Evolutionary conservation across 2,329 filamentous ascomycete species (phyloP).

Genomic region (Talaromyces marneffei): DNA sequence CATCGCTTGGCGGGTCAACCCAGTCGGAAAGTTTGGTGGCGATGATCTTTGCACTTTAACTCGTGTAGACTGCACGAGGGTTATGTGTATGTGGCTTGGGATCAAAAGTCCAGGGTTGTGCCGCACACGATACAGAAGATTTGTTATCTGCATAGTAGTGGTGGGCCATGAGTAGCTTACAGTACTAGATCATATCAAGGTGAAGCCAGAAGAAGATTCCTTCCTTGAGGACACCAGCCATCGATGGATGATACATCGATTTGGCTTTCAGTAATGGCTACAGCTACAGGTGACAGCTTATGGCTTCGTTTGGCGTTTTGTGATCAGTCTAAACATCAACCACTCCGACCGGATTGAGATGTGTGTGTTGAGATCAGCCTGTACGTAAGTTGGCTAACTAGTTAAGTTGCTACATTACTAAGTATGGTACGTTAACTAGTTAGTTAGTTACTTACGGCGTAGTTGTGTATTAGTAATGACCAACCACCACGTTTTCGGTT

Average conservation of each 20-base stretch:
- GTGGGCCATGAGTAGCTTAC: neutral
- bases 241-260: neutral
- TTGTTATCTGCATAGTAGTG: neutral
- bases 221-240: neutral
- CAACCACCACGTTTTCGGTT: neutral
- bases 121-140: neutral
- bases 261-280: neutral
- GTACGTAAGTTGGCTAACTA: neutral
- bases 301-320: neutral
- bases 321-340: neutral
- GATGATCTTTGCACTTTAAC: no score
- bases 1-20: neutral
- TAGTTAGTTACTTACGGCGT: no score
- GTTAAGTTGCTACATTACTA: no score
- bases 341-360: neutral
- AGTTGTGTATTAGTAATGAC: neutral
- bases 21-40: constrained; percentile 5
- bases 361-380: neutral
- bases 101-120: neutral
- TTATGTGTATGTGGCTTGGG: neutral
- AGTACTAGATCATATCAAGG: neutral
- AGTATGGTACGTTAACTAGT: no score
- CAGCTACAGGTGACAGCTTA: neutral
- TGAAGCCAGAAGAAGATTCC: neutral
- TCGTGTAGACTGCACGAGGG: neutral